phyloP scores from a whole-genome alignment of 306 rosid genomes.

The Fragaria ananassa region DNA sequence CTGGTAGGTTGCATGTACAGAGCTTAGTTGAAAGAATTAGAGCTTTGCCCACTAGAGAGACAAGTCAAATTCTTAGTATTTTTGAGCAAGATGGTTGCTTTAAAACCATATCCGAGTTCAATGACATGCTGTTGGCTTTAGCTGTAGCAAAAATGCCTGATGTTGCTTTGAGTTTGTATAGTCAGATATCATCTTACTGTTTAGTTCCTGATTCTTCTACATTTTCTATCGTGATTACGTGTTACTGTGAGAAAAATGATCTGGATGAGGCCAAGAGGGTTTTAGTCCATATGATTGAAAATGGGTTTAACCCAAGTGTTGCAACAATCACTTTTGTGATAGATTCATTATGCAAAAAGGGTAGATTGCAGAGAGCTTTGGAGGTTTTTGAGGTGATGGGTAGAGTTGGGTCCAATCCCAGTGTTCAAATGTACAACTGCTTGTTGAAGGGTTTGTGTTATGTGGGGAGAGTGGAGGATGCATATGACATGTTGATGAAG shows the following conservation, averaged over 20 bases:
- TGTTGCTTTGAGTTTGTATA: slow-evolving; percentile 39
- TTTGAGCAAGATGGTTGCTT: slow-evolving; percentile 25
- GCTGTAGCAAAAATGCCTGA: slow-evolving; percentile 28
- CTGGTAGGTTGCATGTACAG: slow-evolving; percentile 28
- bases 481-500: slow-evolving; percentile 52
- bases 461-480: slow-evolving; percentile 81
- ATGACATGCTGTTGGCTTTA: slow-evolving; percentile 52
- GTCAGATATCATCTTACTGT: slow-evolving; percentile 30
- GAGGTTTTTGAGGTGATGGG: slow-evolving; percentile 53
- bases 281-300: slow-evolving; percentile 43
- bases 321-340: slow-evolving; percentile 49
- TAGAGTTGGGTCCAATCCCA: slow-evolving; percentile 38
- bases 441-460: slow-evolving; percentile 79
- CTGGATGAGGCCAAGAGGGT: slow-evolving; percentile 49
- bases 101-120: slow-evolving; percentile 41
- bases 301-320: slow-evolving; percentile 47
- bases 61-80: slow-evolving; percentile 19
- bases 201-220: slow-evolving; percentile 58
- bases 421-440: slow-evolving; percentile 56
- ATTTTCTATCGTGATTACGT: slow-evolving; percentile 48
- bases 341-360: slow-evolving; percentile 60
- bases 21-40: slow-evolving; percentile 30
- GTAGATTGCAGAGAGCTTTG: slow-evolving; percentile 55
- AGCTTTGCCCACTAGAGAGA: slow-evolving; percentile 28
- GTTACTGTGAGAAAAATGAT: slow-evolving; percentile 51